Base-by-base conservation (phyloP, 139 green algal species). In the Chlorella sp. region DNA sequence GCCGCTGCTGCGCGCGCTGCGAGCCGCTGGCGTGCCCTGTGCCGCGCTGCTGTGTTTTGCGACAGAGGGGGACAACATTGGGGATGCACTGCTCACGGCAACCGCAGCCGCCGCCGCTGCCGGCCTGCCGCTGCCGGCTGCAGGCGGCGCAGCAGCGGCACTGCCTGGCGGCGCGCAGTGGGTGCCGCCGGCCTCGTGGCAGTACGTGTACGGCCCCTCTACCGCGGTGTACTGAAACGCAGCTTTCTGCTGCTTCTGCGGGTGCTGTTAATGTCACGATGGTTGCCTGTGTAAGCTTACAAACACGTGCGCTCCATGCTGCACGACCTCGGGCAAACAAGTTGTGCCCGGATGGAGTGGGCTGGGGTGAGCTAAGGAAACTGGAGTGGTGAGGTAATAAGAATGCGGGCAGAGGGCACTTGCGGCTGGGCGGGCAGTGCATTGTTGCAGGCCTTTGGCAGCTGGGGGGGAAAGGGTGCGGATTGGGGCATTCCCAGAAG, bases 41-140 rank as follows among this genome's bases (percentile, higher is more conserved):
- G 68, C 84, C 9, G 80, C 93, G 36, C 75, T 97, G 24, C 86
- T 91, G 15, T 91, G 86, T 34, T 97, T 96, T 83, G 89, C 86
- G 5, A 48, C 90, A 5, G 95, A 97, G 85, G 95, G 94, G 11
- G 95, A 97, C 79, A 97, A 97, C 79, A 53, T 91, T 26, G 53
- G 69, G 28, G 93, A 97, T 79, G 95, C 86, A 0, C 24, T 94
- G 71, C 16, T 7, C 5, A 30, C 96, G 71, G 93, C 93, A 4
- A 71, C 16, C 18, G 86, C 76, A 15, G 68, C 81, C 2, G 91
- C 85, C 3, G 36, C 30, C 3, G 78, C 79, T 0, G 32, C 32
- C 2, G 79, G 53, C 28, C 26, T 90, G 37, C 78, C 42, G 26
- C 39, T 28, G 3, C 21, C 24, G 15, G 42, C 0, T 9, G 30